These are phyloP conservation scores for Aureobasidium musti DNA, from an alignment of 2,329 filamentous ascomycete genomes.

Conservation along the genomic window DNA sequence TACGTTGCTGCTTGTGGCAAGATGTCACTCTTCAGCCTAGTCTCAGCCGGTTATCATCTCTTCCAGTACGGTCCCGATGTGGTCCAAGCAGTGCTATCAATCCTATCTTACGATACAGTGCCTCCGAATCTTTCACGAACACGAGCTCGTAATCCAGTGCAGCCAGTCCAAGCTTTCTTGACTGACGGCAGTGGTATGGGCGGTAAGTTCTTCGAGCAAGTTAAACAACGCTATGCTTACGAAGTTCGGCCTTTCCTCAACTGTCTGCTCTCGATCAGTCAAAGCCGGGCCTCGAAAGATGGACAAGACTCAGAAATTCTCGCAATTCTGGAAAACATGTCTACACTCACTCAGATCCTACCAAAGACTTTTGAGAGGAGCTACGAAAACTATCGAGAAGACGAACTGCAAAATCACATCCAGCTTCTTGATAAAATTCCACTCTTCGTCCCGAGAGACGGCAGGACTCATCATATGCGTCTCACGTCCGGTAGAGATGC, in stretches of 20 bases:
- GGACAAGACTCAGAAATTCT: conserved; percentile 54
- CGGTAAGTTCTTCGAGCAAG: conserved; percentile 60
- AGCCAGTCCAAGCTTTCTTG: conserved; percentile 30
- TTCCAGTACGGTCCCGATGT: conserved; percentile 74
- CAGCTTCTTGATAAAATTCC: conserved; percentile 64
- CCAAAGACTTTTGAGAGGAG: conserved; percentile 65
- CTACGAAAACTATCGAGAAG: conserved; percentile 78
- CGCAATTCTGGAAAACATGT: conserved; percentile 66
- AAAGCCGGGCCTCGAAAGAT: conserved; percentile 46
- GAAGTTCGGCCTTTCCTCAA: conserved; percentile 78
- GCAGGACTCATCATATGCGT: conserved; percentile 13
- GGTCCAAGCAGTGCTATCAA: conserved; percentile 64
- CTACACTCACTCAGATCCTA: conserved; percentile 76
- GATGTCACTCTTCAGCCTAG: conserved; percentile 66
- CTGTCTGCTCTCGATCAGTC: conserved; percentile 66
- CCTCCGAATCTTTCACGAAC: conserved; percentile 25
- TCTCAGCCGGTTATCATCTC: conserved; percentile 66
- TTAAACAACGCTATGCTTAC: conserved; percentile 78
- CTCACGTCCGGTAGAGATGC: conserved; percentile 19
- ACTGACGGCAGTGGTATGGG: conserved; percentile 27
- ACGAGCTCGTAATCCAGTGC: conserved; percentile 19
- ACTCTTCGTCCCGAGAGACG: conserved; percentile 57
- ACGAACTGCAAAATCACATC: conserved; percentile 81
- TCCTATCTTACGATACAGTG: conserved; percentile 51
- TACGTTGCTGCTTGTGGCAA: conserved; percentile 65